Conservation (phyloP, 257 asterid species). For the Lithospermum erythrorhizon region DNA sequence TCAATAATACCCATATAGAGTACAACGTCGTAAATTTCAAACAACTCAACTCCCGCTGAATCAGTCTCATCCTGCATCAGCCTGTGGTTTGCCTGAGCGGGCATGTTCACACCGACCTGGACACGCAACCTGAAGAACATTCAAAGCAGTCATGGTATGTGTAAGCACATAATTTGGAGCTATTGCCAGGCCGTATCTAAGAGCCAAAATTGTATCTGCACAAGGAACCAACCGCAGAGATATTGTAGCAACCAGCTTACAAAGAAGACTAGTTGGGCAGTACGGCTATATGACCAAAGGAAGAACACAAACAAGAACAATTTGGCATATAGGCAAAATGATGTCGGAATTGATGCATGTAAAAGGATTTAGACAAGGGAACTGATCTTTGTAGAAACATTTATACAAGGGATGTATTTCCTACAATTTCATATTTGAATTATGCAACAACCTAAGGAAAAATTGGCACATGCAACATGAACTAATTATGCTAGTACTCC, state of each 20-base stretch:
- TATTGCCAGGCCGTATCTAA: background rate
- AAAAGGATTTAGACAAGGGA: too few relatives aligned
- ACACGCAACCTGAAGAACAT: conserved; percentile 51
- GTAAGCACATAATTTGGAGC: background rate
- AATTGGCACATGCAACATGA: too few relatives aligned
- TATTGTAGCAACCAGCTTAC: too few relatives aligned
- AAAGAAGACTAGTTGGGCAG: background rate
- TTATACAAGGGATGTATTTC: too few relatives aligned
- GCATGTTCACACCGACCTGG: conserved; percentile 98
- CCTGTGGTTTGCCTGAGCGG: conserved; percentile 82
- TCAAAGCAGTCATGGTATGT: background rate
- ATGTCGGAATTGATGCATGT: too few relatives aligned
- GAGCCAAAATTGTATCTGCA: background rate
- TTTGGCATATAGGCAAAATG: background rate
- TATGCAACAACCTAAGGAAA: too few relatives aligned
- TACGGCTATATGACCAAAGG: background rate
- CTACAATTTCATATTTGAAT: too few relatives aligned
- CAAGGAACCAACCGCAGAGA: background rate
- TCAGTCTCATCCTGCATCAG: conserved; percentile 42
- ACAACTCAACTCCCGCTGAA: conserved; percentile 67
- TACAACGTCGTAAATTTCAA: conserved; percentile 86
- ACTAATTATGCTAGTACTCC: too few relatives aligned
- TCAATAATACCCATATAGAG: conserved; percentile 88
- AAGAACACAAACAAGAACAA: background rate
- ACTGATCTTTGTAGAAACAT: too few relatives aligned